These are phyloP conservation scores for Phytophthora foliorum DNA, from an alignment of 352 stramenopile genomes.

Conservation along the genomic window DNA sequence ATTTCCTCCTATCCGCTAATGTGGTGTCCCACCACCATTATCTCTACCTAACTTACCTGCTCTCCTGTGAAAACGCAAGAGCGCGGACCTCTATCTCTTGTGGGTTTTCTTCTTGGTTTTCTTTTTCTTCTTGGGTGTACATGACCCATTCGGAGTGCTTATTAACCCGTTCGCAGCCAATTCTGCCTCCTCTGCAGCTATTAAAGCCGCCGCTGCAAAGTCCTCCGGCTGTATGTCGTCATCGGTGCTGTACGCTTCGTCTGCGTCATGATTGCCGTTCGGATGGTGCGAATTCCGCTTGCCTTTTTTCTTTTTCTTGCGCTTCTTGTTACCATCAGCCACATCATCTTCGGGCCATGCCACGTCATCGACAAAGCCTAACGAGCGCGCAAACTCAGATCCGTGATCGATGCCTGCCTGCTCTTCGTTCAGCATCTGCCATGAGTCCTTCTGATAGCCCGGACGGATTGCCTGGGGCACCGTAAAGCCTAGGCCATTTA, in stretches of 20 bases:
- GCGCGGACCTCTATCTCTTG: constrained; percentile 55
- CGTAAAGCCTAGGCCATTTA: constrained; percentile 77
- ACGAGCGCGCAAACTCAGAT: constrained; percentile 80
- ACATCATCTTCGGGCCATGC: constrained; percentile 80
- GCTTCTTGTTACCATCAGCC: constrained; percentile 62
- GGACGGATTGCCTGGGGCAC: constrained; percentile 75
- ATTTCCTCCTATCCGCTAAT: constrained; percentile 26
- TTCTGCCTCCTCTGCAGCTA: constrained; percentile 40
- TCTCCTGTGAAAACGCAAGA: constrained; percentile 22
- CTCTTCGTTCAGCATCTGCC: constrained; percentile 70
- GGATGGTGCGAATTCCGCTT: constrained; percentile 42
- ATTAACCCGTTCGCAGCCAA: constrained; percentile 35
- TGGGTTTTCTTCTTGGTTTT: constrained; percentile 54
- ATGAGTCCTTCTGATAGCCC: constrained; percentile 71
- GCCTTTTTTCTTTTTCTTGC: constrained; percentile 85
- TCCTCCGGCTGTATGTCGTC: constrained; percentile 43
- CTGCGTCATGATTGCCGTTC: constrained; percentile 20
- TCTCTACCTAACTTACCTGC: constrained; percentile 42
- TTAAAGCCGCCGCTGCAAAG: constrained; percentile 33
- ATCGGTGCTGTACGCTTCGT: constrained; percentile 35
- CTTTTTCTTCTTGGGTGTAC: constrained; percentile 60
- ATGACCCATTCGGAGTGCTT: constrained; percentile 30
- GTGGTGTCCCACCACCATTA: constrained; percentile 9
- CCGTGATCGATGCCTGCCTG: constrained; percentile 80
- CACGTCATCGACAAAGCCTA: constrained; percentile 88